Percentiles rank a stretch among this genome's conserved stretches.
These are phyloP conservation scores for Phalaenopsis equestris DNA, from an alignment of 106 monocot species.

Conservation along the genomic window DNA sequence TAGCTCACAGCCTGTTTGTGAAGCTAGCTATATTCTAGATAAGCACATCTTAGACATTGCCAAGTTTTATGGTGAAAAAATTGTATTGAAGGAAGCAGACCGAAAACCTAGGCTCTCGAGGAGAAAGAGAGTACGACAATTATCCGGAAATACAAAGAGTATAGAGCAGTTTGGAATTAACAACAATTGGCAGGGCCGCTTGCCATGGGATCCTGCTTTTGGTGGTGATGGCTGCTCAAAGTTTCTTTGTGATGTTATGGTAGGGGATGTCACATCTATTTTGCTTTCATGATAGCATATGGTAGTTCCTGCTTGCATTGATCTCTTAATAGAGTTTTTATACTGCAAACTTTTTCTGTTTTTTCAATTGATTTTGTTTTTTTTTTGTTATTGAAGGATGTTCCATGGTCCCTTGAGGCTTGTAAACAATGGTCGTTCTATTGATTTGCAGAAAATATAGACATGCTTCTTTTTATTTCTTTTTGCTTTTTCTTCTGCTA, in stretches of 20 bases:
- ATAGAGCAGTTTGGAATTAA: constrained; percentile 25
- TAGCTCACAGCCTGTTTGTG: constrained; percentile 7
- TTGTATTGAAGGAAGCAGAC: constrained; percentile 77
- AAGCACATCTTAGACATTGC: constrained; percentile 28
- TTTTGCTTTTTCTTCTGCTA: background rate
- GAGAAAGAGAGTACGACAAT: constrained; percentile 41
- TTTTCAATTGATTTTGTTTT: background rate
- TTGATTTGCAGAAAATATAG: background rate
- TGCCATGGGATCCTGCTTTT: constrained; percentile 76
- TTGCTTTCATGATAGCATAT: background rate
- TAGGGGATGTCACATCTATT: constrained; percentile 18
- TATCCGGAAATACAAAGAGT: constrained; percentile 15
- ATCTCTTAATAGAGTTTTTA: background rate
- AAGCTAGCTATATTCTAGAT: constrained; percentile 23
- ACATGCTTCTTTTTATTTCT: background rate
- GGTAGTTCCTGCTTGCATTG: background rate
- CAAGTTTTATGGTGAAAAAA: constrained; percentile 50
- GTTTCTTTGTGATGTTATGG: constrained; percentile 98
- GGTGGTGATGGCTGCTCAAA: constrained; percentile 89
- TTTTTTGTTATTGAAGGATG: background rate
- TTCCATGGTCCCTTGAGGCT: background rate
- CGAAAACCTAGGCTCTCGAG: constrained; percentile 51
- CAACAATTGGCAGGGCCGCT: constrained; percentile 57
- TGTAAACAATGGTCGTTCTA: background rate
- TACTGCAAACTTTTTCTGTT: background rate